Base-by-base conservation (phyloP, 805 yeast genomes). In the Suhomyces vadensis region DNA sequence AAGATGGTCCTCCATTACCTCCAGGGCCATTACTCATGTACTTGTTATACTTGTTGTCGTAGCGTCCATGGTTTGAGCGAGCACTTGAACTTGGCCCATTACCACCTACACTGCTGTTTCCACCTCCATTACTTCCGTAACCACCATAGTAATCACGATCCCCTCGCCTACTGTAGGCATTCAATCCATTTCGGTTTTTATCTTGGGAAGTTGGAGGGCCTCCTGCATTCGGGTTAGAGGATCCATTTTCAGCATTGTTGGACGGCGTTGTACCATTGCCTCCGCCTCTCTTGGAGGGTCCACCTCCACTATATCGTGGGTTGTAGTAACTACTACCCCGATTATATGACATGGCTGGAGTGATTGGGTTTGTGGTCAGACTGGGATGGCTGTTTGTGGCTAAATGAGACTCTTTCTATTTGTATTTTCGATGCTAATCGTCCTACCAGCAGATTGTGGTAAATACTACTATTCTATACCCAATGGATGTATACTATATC, bases 61-160 rank as follows among this genome's bases (percentile, higher is more conserved):
- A 45, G 5, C 53, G 19, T 14, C 46, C 39, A 3, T 37, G 45
- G 14, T 27, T 29, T 5, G 50, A 13, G 14, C 31, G 19, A 3
- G 20, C 5, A n/a, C 19, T 20, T 6, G 33, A 5, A 9, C 16
- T 29, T 16, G 31, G 11, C 8, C 33, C 31, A 14, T 11, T 27
- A 9, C 31, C 13, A 17, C n/a, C n/a, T n/a, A n/a, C n/a, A n/a
- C n/a, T n/a, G n/a, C n/a, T n/a, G n/a, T n/a, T n/a, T n/a, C n/a
- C n/a, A n/a, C 31, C 13, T 27, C 31, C 33, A 29, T 29, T 29
- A 29, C 20, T 33, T 17, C 54, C 37, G 41, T 47, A 51, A 19
- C 40, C 43, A 21, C 53, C 53, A 25, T 51, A 49, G 42, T 49
- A 51, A 22, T 51, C 54, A 17, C 54, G 21, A 6, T 49, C 54